phyloP scores from a whole-genome alignment of 495 filamentous ascomycete species.

The Neurospora sp. region DNA sequence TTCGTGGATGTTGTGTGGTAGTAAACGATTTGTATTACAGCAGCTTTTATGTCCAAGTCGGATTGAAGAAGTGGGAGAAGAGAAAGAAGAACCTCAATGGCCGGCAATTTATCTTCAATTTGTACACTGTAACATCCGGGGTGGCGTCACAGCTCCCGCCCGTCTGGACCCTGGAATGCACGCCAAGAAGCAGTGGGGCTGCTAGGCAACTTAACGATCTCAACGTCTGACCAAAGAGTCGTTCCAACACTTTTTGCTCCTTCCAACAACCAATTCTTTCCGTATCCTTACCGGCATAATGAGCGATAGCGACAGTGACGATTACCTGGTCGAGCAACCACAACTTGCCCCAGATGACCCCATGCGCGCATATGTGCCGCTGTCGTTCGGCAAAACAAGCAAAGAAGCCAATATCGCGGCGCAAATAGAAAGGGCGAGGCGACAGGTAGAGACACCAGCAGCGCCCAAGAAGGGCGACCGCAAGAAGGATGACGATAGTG shows the following conservation, averaged over 20 bases:
- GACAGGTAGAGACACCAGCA: constrained; percentile 33
- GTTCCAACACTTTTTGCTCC: not conserved
- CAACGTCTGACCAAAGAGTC: not conserved
- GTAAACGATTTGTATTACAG: not conserved
- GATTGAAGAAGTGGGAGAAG: not conserved
- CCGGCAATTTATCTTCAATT: not conserved
- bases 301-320: constrained; percentile 57
- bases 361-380: constrained; percentile 71
- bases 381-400: constrained; percentile 76
- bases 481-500: constrained; percentile 21
- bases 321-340: constrained; percentile 44
- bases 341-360: constrained; percentile 54
- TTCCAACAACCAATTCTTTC: not conserved
- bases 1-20: not conserved
- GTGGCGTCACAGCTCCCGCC: constrained; percentile 1
- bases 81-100: not conserved
- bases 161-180: not conserved
- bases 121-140: not conserved
- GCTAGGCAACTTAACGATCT: not conserved
- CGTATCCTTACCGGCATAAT: constrained; percentile 16
- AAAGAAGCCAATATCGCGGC: constrained; percentile 62
- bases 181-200: not conserved
- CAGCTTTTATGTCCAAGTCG: not conserved
- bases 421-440: constrained; percentile 70
- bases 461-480: constrained; percentile 19